Percentiles rank a stretch among this genome's conserved stretches.
Conservation (phyloP, 2,329 filamentous ascomycete species). For the Golovinomyces cichoracearum region DNA sequence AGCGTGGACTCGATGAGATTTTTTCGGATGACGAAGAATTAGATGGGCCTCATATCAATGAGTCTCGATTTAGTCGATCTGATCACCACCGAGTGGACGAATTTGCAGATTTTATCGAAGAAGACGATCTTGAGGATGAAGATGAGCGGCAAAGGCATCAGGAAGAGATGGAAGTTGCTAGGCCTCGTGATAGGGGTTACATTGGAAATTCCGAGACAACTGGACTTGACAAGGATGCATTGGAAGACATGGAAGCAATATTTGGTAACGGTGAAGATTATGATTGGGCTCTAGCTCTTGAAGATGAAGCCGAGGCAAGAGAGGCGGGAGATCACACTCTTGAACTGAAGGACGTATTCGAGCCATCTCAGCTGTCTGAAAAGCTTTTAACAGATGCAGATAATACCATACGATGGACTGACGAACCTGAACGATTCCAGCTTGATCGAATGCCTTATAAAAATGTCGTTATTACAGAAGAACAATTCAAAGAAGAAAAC, state of each 20-base stretch:
- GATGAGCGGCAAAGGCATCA: constrained; percentile 47
- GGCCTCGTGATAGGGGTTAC: constrained; percentile 44
- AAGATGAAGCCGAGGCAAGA: constrained; percentile 62
- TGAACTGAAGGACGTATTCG: constrained; percentile 92
- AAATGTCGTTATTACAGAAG: constrained; percentile 43
- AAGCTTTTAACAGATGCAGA: constrained; percentile 90
- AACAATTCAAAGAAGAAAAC: constrained; percentile 74
- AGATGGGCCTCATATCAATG: constrained; percentile 24
- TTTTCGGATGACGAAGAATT: constrained; percentile 88
- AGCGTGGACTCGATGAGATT: constrained; percentile 64
- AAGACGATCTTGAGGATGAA: constrained; percentile 75
- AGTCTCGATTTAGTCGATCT: constrained; percentile 15
- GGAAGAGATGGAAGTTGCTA: constrained; percentile 71
- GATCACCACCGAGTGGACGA: constrained; percentile 43
- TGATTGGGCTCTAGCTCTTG: constrained; percentile 72
- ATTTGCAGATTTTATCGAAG: constrained; percentile 89
- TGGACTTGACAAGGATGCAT: constrained; percentile 68
- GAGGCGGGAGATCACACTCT: constrained; percentile 58
- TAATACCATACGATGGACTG: constrained; percentile 63
- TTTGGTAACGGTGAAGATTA: constrained; percentile 94
- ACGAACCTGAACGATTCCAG: constrained; percentile 87
- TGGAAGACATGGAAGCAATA: constrained; percentile 88
- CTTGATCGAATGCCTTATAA: constrained; percentile 73
- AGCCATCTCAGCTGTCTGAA: constrained; percentile 81
- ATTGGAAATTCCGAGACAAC: constrained; percentile 51